Percentiles rank a stretch among this genome's conserved stretches.
Evolutionary conservation across 805 yeast genomes (phyloP).

Genomic region (Candida dajiaensis): DNA sequence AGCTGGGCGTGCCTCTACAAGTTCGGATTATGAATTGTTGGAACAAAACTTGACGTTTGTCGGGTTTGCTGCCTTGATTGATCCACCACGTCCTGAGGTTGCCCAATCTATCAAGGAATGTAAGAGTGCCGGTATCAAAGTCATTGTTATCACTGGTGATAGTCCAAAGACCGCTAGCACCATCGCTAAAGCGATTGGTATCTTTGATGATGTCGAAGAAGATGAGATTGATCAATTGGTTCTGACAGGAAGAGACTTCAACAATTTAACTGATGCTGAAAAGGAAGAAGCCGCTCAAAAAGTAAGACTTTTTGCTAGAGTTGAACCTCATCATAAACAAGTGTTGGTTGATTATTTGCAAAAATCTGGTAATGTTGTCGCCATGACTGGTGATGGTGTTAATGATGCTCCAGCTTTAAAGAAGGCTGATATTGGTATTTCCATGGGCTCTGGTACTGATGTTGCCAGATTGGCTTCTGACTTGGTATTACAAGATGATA

Average conservation of each 20-base stretch:
- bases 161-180: slow-evolving; percentile 47
- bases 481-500: slow-evolving; percentile 48
- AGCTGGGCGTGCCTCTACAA: slow-evolving; percentile 20
- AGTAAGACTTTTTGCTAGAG: slow-evolving; percentile 44
- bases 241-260: slow-evolving; percentile 37
- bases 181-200: slow-evolving; percentile 41
- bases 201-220: slow-evolving; percentile 21
- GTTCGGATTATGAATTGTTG: slow-evolving; percentile 34
- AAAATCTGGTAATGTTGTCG: slow-evolving; percentile 44
- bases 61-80: slow-evolving; percentile 38
- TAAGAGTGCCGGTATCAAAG: slow-evolving; percentile 36
- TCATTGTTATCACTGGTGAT: slow-evolving; percentile 50
- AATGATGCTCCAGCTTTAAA: slow-evolving; percentile 61
- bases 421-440: slow-evolving; percentile 57
- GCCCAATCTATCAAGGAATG: slow-evolving; percentile 29
- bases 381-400: slow-evolving; percentile 64
- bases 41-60: slow-evolving; percentile 26
- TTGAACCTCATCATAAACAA: slow-evolving; percentile 51
- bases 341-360: slow-evolving; percentile 44
- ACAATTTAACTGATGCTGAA: slow-evolving; percentile 27
- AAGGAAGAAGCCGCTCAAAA: slow-evolving; percentile 39
- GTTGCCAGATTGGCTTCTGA: slow-evolving; percentile 57
- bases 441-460: slow-evolving; percentile 61
- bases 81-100: slow-evolving; percentile 39
- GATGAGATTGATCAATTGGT: slow-evolving; percentile 23